These are phyloP conservation scores for Blastobotrys ciferrii DNA, from an alignment of 1,139 yeast genomes.

Conservation along the genomic window DNA sequence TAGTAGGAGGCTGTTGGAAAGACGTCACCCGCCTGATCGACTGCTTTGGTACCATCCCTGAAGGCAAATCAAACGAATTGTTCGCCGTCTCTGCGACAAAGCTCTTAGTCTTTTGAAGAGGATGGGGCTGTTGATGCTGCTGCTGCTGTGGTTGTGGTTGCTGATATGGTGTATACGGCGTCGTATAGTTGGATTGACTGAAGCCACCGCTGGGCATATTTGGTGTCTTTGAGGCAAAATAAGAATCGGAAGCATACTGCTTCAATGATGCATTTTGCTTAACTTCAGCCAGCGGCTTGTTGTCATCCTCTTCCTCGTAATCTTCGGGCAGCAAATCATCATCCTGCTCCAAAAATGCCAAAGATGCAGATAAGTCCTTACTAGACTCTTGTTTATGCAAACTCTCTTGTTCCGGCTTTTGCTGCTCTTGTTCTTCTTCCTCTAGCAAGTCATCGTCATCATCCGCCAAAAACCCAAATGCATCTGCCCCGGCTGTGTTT, in stretches of 20 bases:
- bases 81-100: slow-evolving; percentile 19
- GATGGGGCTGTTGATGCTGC: slow-evolving; percentile 8
- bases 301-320: slow-evolving; percentile 11
- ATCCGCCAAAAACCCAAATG: not conserved
- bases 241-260: not conserved
- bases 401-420: not conserved
- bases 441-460: slow-evolving; percentile 1
- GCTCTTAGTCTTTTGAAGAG: slow-evolving; percentile 18
- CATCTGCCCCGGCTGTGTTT: not conserved
- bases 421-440: not conserved
- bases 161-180: slow-evolving; percentile 16
- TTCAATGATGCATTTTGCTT: not conserved
- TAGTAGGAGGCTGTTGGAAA: slow-evolving; percentile 18
- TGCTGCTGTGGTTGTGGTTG: slow-evolving; percentile 31
- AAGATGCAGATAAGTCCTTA: slow-evolving; percentile 22
- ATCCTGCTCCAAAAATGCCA: slow-evolving; percentile 48
- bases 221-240: slow-evolving; percentile 1
- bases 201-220: not conserved
- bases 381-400: slow-evolving; percentile 1
- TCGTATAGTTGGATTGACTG: not conserved
- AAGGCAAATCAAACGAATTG: slow-evolving; percentile 66
- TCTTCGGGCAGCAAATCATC: slow-evolving; percentile 38
- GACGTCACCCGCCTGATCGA: slow-evolving; percentile 16
- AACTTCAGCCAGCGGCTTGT: slow-evolving; percentile 3
- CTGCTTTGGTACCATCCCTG: slow-evolving; percentile 50